A percentile compares a stretch with the other conserved stretches of the same genome.
Conservation (phyloP, 345 rosid genomes). For the Salix dunnii region DNA sequence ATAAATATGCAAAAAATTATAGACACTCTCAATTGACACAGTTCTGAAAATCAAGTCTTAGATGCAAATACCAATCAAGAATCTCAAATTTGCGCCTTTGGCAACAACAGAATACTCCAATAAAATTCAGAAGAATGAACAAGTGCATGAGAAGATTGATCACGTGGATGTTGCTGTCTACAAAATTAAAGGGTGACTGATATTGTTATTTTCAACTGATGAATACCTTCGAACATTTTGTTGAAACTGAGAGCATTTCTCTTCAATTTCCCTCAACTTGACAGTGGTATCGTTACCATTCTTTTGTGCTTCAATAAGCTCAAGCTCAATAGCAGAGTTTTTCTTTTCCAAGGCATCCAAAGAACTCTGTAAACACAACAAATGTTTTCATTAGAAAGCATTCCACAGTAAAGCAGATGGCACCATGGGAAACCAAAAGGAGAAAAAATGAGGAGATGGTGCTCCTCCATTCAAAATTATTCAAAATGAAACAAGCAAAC, state of each 20-base stretch:
- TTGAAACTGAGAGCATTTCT: conserved; percentile 63
- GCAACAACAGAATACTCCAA: not conserved
- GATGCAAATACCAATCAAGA: no score
- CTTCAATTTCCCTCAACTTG: conserved; percentile 66
- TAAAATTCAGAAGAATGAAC: not conserved
- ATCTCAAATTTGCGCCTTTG: no score
- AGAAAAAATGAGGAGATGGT: not conserved
- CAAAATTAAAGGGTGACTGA: not conserved
- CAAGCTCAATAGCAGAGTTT: conserved; percentile 64
- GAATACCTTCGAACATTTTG: conserved; percentile 62
- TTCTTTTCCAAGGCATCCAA: conserved; percentile 60
- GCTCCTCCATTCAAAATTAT: not conserved
- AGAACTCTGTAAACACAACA: conserved; percentile 45
- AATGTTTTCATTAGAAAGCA: not conserved
- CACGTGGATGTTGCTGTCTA: not conserved
- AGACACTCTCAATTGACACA: no score
- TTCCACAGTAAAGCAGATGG: not conserved
- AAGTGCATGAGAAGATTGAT: not conserved
- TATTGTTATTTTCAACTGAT: not conserved
- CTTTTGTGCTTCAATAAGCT: conserved; percentile 59
- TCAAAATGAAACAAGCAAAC: not conserved
- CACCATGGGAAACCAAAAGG: not conserved
- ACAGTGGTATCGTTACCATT: conserved; percentile 42
- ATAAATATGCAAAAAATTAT: not conserved
- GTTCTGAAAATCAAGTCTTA: no score